phyloP scores from a whole-genome alignment of 1,139 yeast species.

The Groenewaldozyma sp. region DNA sequence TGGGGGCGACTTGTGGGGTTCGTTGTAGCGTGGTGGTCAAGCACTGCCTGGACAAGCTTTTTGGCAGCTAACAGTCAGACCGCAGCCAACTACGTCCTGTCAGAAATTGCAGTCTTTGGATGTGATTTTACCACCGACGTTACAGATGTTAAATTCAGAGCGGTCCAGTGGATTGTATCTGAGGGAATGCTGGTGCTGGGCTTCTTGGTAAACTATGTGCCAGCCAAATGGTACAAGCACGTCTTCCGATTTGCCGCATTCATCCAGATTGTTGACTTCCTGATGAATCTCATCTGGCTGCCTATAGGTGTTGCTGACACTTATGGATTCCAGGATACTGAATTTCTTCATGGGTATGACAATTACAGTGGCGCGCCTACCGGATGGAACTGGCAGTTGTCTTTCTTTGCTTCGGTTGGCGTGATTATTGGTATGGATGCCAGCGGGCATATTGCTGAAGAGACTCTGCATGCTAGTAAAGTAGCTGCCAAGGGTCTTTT shows the following conservation, averaged over 20 bases:
- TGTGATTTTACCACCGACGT: conserved; percentile 14
- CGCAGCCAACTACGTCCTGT: conserved; percentile 20
- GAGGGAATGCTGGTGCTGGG: conserved; percentile 18
- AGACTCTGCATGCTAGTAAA: conserved; percentile 46
- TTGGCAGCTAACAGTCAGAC: conserved; percentile 19
- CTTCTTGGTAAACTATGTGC: conserved; percentile 18
- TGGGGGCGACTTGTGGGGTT: conserved; percentile 22
- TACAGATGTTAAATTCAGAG: conserved; percentile 19
- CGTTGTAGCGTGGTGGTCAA: conserved; percentile 24
- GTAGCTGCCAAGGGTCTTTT: conserved; percentile 53
- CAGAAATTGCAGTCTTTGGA: conserved; percentile 20
- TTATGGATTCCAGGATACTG: conserved; percentile 37
- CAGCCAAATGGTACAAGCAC: conserved; percentile 17
- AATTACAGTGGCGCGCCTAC: conserved; percentile 49
- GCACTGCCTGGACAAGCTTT: conserved; percentile 24
- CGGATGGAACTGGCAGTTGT: conserved; percentile 22
- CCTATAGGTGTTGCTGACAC: conserved; percentile 22
- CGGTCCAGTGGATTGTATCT: conserved; percentile 22
- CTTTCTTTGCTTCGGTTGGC: conserved; percentile 22
- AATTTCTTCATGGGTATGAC: conserved; percentile 49
- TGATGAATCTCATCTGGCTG: conserved; percentile 22
- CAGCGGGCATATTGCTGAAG: conserved; percentile 60
- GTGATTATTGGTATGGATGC: conserved; percentile 45
- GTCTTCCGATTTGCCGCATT: conserved; percentile 18
- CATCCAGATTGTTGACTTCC: conserved; percentile 18